These are phyloP conservation scores for Aureobasidium zeae DNA, from an alignment of 2,329 filamentous ascomycete species.

Conservation along the genomic window DNA sequence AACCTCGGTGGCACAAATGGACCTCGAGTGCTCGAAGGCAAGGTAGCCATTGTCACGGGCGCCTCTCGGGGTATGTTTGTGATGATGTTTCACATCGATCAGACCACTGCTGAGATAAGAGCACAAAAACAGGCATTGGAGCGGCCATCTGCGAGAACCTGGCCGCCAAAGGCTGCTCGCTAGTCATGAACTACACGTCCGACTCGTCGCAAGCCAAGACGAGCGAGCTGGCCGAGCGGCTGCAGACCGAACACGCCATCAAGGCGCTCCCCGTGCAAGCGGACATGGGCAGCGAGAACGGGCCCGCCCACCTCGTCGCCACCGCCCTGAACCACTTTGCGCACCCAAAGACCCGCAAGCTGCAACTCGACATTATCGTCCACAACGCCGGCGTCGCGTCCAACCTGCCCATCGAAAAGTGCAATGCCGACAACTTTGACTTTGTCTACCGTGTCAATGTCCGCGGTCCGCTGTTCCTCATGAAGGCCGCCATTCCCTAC, in stretches of 20 bases:
- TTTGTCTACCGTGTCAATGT: conserved; percentile 72
- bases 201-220: conserved; percentile 47
- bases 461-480: conserved; percentile 66
- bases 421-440: conserved; percentile 57
- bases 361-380: conserved; percentile 73
- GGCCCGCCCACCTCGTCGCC: conserved; percentile 51
- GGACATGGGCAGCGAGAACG: conserved; percentile 56
- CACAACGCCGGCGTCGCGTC: conserved; percentile 70
- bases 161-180: conserved; percentile 59
- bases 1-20: conserved; percentile 29
- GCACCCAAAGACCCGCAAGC: conserved; percentile 42
- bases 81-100: not conserved
- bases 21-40: conserved; percentile 49
- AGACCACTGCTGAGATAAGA: not conserved
- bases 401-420: conserved; percentile 57
- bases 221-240: conserved; percentile 44
- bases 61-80: conserved; percentile 57
- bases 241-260: conserved; percentile 50
- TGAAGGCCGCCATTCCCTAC: conserved; percentile 62
- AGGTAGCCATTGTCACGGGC: conserved; percentile 70
- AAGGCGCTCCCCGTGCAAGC: conserved; percentile 57
- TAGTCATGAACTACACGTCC: conserved; percentile 65
- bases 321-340: conserved; percentile 52
- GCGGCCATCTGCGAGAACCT: conserved; percentile 58
- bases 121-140: conserved; percentile 54